Conservation (phyloP, 371 early-diverging fungal genomes). For the Circinella minor region DNA sequence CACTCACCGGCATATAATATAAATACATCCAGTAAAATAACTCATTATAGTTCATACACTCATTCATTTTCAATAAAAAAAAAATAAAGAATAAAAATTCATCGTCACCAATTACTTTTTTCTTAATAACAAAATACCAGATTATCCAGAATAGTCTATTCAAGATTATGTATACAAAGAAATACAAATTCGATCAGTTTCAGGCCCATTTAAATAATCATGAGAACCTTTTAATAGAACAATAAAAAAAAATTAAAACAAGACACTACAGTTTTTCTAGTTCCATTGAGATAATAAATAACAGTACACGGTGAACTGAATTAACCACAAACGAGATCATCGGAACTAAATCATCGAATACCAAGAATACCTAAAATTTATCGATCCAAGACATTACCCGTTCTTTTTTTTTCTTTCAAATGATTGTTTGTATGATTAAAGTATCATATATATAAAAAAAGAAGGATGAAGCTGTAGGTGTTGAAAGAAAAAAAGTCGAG, state of each 20-base stretch:
- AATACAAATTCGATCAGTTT: conserved; percentile 10
- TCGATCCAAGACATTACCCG: conserved; percentile 70
- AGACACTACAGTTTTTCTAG: conserved; percentile 92
- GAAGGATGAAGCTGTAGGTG: not conserved
- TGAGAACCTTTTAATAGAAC: no score
- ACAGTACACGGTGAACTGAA: conserved; percentile 96
- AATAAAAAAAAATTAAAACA: not conserved
- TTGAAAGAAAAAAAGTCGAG: no score
- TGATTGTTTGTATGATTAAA: not conserved
- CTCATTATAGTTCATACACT: no score
- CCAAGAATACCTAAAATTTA: conserved; percentile 91
- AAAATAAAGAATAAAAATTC: not conserved
- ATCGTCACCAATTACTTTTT: conserved; percentile 90
- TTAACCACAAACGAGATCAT: conserved; percentile 78
- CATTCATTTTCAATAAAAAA: no score
- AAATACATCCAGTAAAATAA: no score
- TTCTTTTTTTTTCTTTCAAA: not conserved
- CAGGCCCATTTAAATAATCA: not conserved
- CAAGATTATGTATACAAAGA: no score
- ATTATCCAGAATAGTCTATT: conserved; percentile 97
- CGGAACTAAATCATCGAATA: conserved; percentile 94
- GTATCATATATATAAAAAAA: not conserved
- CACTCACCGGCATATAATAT: conserved; percentile 84
- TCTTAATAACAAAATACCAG: conserved; percentile 99
- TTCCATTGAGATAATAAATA: conserved; percentile 99